Evolutionary conservation across 371 early-diverging fungal species (phyloP).

Genomic region (Mortierella sp.): DNA sequence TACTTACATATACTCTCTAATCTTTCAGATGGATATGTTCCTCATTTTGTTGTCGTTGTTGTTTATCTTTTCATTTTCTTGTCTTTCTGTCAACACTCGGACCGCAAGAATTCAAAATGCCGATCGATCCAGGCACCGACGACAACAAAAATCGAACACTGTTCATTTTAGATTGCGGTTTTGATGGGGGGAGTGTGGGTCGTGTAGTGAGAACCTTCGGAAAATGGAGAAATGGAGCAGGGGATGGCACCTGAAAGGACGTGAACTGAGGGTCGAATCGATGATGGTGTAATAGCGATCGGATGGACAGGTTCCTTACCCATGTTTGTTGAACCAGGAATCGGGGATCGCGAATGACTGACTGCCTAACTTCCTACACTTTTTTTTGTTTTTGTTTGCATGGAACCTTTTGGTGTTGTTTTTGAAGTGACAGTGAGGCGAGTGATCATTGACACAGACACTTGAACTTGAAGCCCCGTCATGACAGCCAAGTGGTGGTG

Average conservation of each 20-base stretch:
- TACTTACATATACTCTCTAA: not conserved
- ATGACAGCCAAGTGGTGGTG: not conserved
- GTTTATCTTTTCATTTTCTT: too few relatives aligned
- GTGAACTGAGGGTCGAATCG: not conserved
- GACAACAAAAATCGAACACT: not conserved
- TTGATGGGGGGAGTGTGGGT: too few relatives aligned
- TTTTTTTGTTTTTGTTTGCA: not conserved
- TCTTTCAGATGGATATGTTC: too few relatives aligned
- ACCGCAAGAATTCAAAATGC: too few relatives aligned
- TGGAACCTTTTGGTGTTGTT: not conserved
- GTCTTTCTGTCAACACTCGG: too few relatives aligned
- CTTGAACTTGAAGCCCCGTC: conserved; percentile 1
- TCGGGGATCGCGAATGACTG: not conserved
- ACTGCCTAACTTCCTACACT: not conserved
- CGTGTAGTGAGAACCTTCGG: too few relatives aligned
- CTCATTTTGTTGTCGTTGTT: too few relatives aligned
- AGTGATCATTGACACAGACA: not conserved
- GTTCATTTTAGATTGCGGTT: too few relatives aligned
- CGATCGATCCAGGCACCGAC: too few relatives aligned
- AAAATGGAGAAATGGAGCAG: not conserved
- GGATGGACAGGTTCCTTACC: too few relatives aligned
- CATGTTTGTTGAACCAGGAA: not conserved
- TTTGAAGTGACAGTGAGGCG: not conserved
- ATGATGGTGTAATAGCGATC: too few relatives aligned
- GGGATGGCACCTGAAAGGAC: not conserved